Conservation (phyloP, 345 rosid genomes). For the Salix purpurea region DNA sequence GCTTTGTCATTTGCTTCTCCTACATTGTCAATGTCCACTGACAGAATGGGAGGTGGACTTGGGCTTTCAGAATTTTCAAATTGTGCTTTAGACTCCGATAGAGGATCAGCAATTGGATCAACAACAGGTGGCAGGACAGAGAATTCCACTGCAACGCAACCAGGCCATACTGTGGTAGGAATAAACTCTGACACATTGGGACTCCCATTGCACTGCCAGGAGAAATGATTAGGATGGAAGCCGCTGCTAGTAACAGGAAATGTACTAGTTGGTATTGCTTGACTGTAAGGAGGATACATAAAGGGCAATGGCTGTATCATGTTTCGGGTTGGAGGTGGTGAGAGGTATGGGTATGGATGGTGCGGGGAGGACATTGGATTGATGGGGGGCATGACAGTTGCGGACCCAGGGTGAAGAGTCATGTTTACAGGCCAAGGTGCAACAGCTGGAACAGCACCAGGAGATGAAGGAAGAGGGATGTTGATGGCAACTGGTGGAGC, state of each 20-base stretch:
- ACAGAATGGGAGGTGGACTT: constrained; percentile 36
- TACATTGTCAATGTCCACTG: constrained; percentile 47
- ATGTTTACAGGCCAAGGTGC: constrained; percentile 84
- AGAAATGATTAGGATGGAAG: constrained; percentile 77
- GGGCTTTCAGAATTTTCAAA: constrained; percentile 26
- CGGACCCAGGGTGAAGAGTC: constrained; percentile 71
- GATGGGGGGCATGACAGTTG: constrained; percentile 41
- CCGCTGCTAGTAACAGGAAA: constrained; percentile 70
- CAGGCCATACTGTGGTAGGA: constrained; percentile 69
- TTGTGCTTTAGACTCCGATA: constrained; percentile 40
- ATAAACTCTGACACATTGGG: constrained; percentile 63
- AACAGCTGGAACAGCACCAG: constrained; percentile 50
- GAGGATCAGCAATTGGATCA: constrained; percentile 56
- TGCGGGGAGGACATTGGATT: constrained; percentile 54
- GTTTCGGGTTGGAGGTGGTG: constrained; percentile 86
- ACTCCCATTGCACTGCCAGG: constrained; percentile 70
- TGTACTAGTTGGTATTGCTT: constrained; percentile 55
- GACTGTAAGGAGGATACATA: constrained; percentile 73
- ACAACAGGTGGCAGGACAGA: constrained; percentile 54
- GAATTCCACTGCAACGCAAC: constrained; percentile 62
- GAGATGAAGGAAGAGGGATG: constrained; percentile 50
- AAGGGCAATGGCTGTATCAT: constrained; percentile 81
- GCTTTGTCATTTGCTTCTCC: constrained; percentile 40
- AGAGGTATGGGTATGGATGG: constrained; percentile 62
- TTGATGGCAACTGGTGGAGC: constrained; percentile 57